A percentile compares a stretch with the other conserved stretches of the same genome.
Evolutionary conservation across 345 rosid species (phyloP).

Genomic region (Eucalyptus erythrocorys): DNA sequence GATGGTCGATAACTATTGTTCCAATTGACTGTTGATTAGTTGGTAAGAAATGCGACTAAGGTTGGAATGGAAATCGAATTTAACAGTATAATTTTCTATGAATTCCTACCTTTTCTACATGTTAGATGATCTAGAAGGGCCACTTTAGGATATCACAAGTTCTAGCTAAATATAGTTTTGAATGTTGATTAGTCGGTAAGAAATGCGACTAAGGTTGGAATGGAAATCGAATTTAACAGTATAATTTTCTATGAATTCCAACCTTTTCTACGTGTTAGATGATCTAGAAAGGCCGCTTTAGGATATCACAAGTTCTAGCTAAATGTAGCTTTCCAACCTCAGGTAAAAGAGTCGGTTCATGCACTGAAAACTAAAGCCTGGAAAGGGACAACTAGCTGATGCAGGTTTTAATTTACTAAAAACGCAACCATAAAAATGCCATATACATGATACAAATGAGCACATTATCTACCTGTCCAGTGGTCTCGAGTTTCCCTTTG

Average conservation of each 20-base stretch:
- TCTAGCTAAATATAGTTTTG: neutral
- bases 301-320: neutral
- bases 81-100: neutral
- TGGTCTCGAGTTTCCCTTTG: constrained; percentile 79
- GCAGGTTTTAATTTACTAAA: neutral
- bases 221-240: neutral
- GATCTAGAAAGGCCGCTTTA: neutral
- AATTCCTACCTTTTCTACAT: neutral
- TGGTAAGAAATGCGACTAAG: neutral
- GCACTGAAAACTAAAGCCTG: neutral
- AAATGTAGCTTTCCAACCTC: neutral
- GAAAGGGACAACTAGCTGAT: neutral
- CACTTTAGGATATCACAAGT: neutral
- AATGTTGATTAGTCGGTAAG: neutral
- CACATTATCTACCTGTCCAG: constrained; percentile 53
- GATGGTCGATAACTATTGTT: neutral
- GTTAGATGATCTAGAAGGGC: neutral
- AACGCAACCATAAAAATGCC: neutral
- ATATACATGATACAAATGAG: neutral
- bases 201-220: neutral
- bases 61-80: neutral
- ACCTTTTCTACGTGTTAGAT: neutral
- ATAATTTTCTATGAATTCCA: neutral
- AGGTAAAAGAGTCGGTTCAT: neutral
- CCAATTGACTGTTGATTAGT: neutral